Evolutionary conservation across 2,329 filamentous ascomycete species (phyloP).

Genomic region (Ascochyta rabiei): DNA sequence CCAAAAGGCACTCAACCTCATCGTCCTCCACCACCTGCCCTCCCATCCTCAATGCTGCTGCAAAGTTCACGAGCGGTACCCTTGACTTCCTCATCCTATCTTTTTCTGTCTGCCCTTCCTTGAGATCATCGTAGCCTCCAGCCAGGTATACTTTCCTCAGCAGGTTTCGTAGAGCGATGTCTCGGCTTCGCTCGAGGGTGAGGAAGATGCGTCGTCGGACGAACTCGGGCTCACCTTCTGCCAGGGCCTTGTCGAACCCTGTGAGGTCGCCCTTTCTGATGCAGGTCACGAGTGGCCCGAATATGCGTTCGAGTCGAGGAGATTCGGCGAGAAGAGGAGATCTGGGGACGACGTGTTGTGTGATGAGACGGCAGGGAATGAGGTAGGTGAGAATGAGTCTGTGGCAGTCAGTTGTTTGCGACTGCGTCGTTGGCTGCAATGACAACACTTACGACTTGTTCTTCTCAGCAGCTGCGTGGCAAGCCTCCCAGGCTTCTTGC

Average conservation of each 20-base stretch:
- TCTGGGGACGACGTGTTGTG: slow-evolving; percentile 81
- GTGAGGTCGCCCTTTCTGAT: slow-evolving; percentile 83
- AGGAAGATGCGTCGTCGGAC: slow-evolving; percentile 93
- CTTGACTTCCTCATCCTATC: slow-evolving; percentile 72
- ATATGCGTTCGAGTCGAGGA: slow-evolving; percentile 76
- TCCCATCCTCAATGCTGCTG: slow-evolving; percentile 78
- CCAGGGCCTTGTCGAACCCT: slow-evolving; percentile 81
- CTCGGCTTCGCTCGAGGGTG: slow-evolving; percentile 87
- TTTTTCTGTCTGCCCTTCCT: slow-evolving; percentile 68
- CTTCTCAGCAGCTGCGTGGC: slow-evolving; percentile 71
- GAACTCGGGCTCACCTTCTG: slow-evolving; percentile 86
- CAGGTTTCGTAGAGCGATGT: slow-evolving; percentile 89
- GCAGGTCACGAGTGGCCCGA: slow-evolving; percentile 76
- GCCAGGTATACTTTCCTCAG: slow-evolving; percentile 88
- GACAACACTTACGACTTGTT: slow-evolving; percentile 75
- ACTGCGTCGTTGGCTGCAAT: not conserved
- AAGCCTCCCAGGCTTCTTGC: slow-evolving; percentile 80
- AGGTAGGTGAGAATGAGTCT: slow-evolving; percentile 93
- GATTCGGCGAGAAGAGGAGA: slow-evolving; percentile 72
- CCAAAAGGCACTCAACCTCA: slow-evolving; percentile 92
- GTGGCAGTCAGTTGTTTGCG: slow-evolving; percentile 13
- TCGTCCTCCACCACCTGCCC: slow-evolving; percentile 75
- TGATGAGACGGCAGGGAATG: slow-evolving; percentile 90
- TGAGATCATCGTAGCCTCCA: slow-evolving; percentile 76
- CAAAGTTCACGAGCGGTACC: slow-evolving; percentile 82